Base-by-base conservation (phyloP, 192 early-diverging fungal species). In the Kickxella alabastrina region DNA sequence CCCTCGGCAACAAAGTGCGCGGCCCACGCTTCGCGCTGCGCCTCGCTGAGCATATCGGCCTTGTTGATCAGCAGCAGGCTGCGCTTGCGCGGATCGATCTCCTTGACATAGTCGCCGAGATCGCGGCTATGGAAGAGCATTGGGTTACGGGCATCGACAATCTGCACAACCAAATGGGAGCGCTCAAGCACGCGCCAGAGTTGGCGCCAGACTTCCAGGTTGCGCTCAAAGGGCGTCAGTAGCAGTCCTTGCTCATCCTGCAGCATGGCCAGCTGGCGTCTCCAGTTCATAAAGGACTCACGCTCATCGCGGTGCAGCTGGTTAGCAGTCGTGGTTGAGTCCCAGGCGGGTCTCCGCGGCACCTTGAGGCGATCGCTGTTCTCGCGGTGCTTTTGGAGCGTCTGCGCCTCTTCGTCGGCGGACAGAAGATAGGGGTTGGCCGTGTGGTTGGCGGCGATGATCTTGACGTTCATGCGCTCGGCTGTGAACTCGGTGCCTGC, bases 131-230 rank as follows among this genome's bases (percentile, higher is more conserved):
- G 79, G 73, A 98, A 99, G 36, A 99, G 72, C 52, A 93, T 59
- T 1, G 95, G 95, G 75, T 98, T 93, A 37, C 97, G 82, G 6
- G 94, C 95, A 79, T 99, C 97, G 25, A 99, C 97, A 48, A 99
- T 98, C 80, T 99, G 97, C 27, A 98, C 94, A 14, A 99, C 73
- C 75, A 98, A 57, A 52, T 96, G 86, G 22, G 92, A 95, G 41
- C 92, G 80, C 74, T 99, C 97, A 57, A 98, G 90, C 37, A 99
- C 97, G 25, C 97, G 84, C 97, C 97, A 99, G 26, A 99, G 80
- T 67, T 99, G 97, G 44, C 95, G 80, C 96, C 96, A 99, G 21
- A 99, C 90, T 75, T 99, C 97, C 18, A 99, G 52, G 73, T 99
- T 99, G 42, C 93, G 86, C 77, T 99, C 97, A 52, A 93, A 99